phyloP scores from a whole-genome alignment of 305 asterid genomes.

The Solanum hybrid region DNA sequence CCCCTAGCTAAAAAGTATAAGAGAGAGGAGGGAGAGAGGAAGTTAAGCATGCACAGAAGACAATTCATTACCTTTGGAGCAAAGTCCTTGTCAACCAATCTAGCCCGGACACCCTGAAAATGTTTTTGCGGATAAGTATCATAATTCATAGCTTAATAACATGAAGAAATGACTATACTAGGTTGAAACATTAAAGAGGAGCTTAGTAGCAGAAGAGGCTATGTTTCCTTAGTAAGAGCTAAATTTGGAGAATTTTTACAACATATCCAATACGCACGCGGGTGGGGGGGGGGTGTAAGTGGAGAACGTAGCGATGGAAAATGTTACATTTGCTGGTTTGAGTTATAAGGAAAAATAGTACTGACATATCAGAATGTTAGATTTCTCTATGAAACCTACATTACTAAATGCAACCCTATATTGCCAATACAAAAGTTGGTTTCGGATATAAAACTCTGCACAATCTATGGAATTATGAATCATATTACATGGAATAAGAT shows the following conservation, averaged over 20 bases:
- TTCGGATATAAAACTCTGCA: not conserved
- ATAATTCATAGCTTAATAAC: not conserved
- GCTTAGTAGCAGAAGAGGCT: not conserved
- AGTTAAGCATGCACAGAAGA: not conserved
- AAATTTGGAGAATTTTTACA: not conserved
- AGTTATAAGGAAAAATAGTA: not conserved
- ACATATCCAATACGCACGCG: too few species aligned
- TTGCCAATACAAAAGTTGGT: not conserved
- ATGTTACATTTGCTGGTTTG: not conserved
- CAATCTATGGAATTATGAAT: not conserved
- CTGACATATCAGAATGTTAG: not conserved
- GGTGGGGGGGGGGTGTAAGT: too few species aligned
- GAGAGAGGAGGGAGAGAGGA: not conserved
- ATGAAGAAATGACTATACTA: not conserved
- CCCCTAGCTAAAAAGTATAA: too few species aligned
- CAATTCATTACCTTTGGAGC: conserved; percentile 66
- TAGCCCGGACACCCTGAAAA: conserved; percentile 78
- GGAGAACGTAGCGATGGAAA: not conserved
- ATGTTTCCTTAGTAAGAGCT: not conserved
- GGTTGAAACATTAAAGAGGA: not conserved
- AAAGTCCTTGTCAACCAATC: conserved; percentile 89
- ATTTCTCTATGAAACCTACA: not conserved
- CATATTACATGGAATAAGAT: not conserved
- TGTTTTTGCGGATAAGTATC: not conserved
- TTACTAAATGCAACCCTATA: not conserved